Base-by-base conservation (phyloP, 2,329 filamentous ascomycete genomes). In the Magnaporthales sp. region DNA sequence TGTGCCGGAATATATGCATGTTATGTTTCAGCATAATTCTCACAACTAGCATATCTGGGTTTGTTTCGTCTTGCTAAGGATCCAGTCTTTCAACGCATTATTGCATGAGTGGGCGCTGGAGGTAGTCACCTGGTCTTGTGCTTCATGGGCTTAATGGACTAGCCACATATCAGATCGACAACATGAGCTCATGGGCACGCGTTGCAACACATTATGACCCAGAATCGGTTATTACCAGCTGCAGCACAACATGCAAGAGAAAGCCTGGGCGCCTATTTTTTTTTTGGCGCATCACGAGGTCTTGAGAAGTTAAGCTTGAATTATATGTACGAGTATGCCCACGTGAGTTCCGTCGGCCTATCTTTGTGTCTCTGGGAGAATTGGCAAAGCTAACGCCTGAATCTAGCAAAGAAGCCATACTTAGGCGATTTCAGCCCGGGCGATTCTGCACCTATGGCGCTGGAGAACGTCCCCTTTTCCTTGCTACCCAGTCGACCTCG, bases 341-440 rank as follows among this genome's bases (percentile, higher is more conserved):
- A 46, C 4, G 38, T 46, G 38, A 46, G 38, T 46, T 46, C 15
- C 38, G 38, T n/a, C 6, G 38, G 15, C 5, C 38, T 46, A 46
- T 46, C 38, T 46, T n/a, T 46, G 38, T 46, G n/a, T 46, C 38
- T 46, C n/a, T n/a, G n/a, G n/a, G n/a, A n/a, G 38, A 46, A 46
- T 46, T 19, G 38, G 19, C 15, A 32, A 13, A 32, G 61, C 61
- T 63, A 63, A 73, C 78, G 77, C 69, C 77, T 82, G 69, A 84
- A 81, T 66, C 77, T 76, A 19, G 77, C 74, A 70, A 83, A 77
- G 70, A 84, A 79, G 1, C 77, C 74, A 38, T 70, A 68, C 62
- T 74, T 79, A 13, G 76, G 74, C 10, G 76, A 76, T 66, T 75
- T 80, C 8, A 38, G 70, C 67, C 30, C 66, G 27, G 67, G 69